These are phyloP conservation scores for Gnomoniopsis smithogilvyi DNA, from an alignment of 2,329 filamentous ascomycete genomes.

Conservation along the genomic window DNA sequence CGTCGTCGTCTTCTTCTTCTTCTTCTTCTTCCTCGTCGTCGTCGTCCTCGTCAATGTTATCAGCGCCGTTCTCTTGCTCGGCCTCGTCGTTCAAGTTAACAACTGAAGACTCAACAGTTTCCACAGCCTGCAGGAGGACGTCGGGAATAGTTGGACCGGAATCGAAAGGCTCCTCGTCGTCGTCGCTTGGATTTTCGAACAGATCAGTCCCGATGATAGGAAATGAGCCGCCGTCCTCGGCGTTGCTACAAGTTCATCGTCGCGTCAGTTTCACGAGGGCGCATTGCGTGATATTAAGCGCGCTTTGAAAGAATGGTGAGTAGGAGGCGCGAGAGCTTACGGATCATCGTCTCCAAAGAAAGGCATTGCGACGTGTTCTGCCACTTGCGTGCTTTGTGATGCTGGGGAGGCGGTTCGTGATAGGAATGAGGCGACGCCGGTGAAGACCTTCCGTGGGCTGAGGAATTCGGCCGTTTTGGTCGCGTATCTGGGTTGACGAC, in stretches of 20 bases:
- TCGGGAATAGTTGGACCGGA: constrained; percentile 7
- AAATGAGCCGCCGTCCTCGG: constrained; percentile 9
- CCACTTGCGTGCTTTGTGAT: neutral
- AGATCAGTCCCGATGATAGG: constrained; percentile 12
- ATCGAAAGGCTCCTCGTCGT: constrained; percentile 8
- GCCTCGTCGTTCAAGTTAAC: neutral
- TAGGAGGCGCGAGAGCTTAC: constrained; percentile 3
- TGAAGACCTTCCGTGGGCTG: constrained; percentile 5
- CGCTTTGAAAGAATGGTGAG: neutral
- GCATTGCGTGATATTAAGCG: neutral
- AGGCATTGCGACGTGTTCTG: constrained; percentile 11
- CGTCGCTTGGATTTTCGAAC: constrained; percentile 4
- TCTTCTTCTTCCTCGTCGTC: neutral
- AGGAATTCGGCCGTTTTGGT: constrained; percentile 16
- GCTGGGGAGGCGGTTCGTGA: constrained; percentile 2
- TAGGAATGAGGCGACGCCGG: constrained; percentile 10
- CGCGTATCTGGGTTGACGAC: constrained; percentile 6
- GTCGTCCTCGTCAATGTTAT: neutral
- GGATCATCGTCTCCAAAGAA: constrained; percentile 9
- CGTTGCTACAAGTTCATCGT: neutral
- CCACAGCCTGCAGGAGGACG: neutral
- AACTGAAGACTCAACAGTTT: neutral
- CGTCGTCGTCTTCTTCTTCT: neutral
- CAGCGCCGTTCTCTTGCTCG: neutral
- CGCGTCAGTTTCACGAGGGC: neutral